Evolutionary conservation across 805 yeast species (phyloP).

Genomic region (Saturnispora mendoncae): DNA sequence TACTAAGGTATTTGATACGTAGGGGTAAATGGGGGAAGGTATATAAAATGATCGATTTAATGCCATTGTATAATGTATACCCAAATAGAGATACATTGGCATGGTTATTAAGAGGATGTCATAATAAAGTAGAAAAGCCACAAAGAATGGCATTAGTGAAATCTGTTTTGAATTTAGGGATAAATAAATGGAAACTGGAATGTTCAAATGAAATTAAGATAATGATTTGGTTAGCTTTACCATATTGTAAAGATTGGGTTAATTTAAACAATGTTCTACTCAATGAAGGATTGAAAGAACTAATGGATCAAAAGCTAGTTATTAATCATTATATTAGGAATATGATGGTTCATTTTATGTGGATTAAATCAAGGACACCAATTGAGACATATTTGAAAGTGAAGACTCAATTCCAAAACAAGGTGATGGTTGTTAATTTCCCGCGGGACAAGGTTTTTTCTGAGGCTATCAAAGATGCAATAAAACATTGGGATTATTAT

Average conservation of each 20-base stretch:
- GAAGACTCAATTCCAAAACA: neutral
- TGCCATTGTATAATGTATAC: neutral
- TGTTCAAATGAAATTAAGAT: constrained; percentile 3
- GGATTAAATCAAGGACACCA: neutral
- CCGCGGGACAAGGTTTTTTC: neutral
- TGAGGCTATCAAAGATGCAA: neutral
- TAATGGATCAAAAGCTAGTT: neutral
- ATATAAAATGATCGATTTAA: neutral
- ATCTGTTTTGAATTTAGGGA: neutral
- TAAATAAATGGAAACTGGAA: constrained; percentile 4
- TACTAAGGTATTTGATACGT: constrained; percentile 3
- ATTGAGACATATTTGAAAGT: neutral
- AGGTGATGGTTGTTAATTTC: neutral
- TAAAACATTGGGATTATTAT: neutral
- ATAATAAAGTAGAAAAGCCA: neutral
- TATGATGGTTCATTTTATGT: neutral
- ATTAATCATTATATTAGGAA: constrained; percentile 2
- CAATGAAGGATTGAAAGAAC: constrained; percentile 4
- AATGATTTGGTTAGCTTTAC: constrained; percentile 8
- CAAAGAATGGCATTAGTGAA: neutral
- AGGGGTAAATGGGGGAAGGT: constrained; percentile 3
- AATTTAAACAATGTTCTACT: neutral
- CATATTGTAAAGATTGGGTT: constrained; percentile 4
- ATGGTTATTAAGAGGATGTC: constrained; percentile 6
- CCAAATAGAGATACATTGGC: constrained; percentile 3